These are phyloP conservation scores for Pseudovirgaria hyperparasitica DNA, from an alignment of 2,329 filamentous ascomycete species.

Conservation along the genomic window DNA sequence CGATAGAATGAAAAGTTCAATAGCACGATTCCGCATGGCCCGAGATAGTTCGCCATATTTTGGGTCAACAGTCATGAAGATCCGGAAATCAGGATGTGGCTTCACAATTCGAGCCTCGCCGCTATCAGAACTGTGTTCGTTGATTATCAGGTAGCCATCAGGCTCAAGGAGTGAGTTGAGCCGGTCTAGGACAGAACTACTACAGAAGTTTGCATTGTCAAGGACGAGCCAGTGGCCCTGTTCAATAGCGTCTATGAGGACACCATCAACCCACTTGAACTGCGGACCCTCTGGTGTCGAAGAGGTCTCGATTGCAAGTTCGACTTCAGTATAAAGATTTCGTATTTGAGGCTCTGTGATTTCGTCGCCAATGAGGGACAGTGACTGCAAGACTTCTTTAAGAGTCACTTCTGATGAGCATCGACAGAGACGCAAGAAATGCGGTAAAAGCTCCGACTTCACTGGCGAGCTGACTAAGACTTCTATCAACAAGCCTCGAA, in stretches of 20 bases:
- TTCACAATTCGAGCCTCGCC: constrained; percentile 68
- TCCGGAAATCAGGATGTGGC: constrained; percentile 76
- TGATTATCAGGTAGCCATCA: constrained; percentile 75
- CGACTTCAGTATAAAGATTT: too few relatives aligned
- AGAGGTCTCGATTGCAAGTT: too few relatives aligned
- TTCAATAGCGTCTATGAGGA: constrained; percentile 77
- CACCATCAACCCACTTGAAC: constrained; percentile 93
- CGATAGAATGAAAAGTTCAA: constrained; percentile 67
- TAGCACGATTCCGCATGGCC: constrained; percentile 89
- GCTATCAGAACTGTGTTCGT: constrained; percentile 76
- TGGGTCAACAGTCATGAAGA: constrained; percentile 90
- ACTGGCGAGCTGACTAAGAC: too few relatives aligned
- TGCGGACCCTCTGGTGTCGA: constrained; percentile 57
- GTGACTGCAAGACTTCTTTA: too few relatives aligned
- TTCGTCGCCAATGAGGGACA: too few relatives aligned
- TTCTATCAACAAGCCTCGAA: constrained; percentile 30
- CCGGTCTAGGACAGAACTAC: constrained; percentile 83
- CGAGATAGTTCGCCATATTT: constrained; percentile 85
- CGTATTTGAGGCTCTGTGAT: too few relatives aligned
- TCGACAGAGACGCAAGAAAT: constrained; percentile 2
- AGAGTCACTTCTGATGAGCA: constrained; percentile 1
- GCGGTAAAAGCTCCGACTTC: constrained; percentile 2
- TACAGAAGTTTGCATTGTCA: constrained; percentile 96
- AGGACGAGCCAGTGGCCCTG: constrained; percentile 85
- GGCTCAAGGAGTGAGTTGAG: constrained; percentile 91